Base-by-base conservation (phyloP, 2,329 filamentous ascomycete species). In the Alternaria ventricosa region DNA sequence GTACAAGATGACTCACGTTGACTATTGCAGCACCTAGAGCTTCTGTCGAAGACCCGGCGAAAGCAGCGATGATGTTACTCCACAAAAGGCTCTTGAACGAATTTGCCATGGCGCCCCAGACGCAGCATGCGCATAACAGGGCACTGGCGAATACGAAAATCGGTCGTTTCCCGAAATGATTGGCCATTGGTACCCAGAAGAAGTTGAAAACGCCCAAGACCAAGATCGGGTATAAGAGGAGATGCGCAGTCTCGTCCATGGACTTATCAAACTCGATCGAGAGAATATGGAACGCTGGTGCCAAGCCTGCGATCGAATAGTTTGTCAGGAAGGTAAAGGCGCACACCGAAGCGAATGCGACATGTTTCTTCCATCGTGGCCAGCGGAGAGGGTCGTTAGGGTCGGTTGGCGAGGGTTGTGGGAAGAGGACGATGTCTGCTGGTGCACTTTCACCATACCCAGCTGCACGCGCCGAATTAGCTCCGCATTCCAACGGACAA, bases 151-250 rank as follows among this genome's bases (percentile, higher is more conserved):
- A 67, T 36, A 85, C 80, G 61, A 85, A 85, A 3, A 84, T 76
- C 1, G 84, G 83, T 6, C 84, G 75, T 65, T 85, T 82, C 11
- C 84, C 84, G 58, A 84, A 82, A 60, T 81, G 83, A 23, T 81
- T 83, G 56, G 82, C 80, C 10, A 85, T 65, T 13, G 84, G 84
- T 6, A 85, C 82, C 83, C 83, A 85, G 68, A 85, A 78, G 76
- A 86, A 86, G 67, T 86, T 86, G 71, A 83, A 84, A 28, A 84
- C 80, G 1, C 84, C 83, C 3, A 86, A 79, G 2, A 84, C 80
- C 4, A 86, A 73, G 64, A 86, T 84, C 1, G 79, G 79, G 71
- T 77, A 81, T 12, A 80, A 67, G 2, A 82, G 73, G 1, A 82
- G 65, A 22, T 74, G 75, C 15, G 80, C 82, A 2, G 83, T 82